Evolutionary conservation across 2,329 filamentous ascomycete genomes (phyloP), one percentile per base, ranked within the genome.

Genomic region (Penicillium capsulatum): DNA sequence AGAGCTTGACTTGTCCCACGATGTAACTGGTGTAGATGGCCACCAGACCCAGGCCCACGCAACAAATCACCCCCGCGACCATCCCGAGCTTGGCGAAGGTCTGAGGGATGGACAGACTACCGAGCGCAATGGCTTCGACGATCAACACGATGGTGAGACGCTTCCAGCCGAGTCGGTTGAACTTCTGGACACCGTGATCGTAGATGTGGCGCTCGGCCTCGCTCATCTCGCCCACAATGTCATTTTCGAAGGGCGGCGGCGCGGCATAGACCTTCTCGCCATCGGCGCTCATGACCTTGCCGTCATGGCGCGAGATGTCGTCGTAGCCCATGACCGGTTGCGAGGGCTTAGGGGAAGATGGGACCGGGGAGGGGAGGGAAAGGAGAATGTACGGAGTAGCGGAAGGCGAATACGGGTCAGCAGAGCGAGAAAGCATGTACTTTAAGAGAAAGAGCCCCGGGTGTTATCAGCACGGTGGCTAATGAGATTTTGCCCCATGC

Each of bases 21-120:
- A 31, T 31, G 16, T 31, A 31, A 31, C 29, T 31, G 16, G 29
- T 31, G 29, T 31, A 68, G 40, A 65, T 67, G 35, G 65, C 64
- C 31, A 68, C 46, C 9, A 61, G 38, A 15, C 59, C 59, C 7
- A 31, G 10, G 14, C 29, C 29, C 8, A 31, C 29, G 11, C 13
- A 31, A 17, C 13, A 31, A 17, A 31, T 31, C 10, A 17, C 15
- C 9, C 29, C 29, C n/a, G 29, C 29, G 14, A 31, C 29, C 29
- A 31, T 31, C 9, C 29, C 29, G 3, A 31, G 29, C 8, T 14
- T 15, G 29, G 29, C 29, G 11, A 31, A 31, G 5, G 29, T 31
- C 8, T 11, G 14, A 6, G 29, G 29, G 8, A 31, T 31, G 14
- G 13, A 16, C 29, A 31, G 14, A 31, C 29, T 31, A 3, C 29